These are phyloP conservation scores for Quercus wislizeni DNA, from an alignment of 306 rosid species.

Conservation along the genomic window DNA sequence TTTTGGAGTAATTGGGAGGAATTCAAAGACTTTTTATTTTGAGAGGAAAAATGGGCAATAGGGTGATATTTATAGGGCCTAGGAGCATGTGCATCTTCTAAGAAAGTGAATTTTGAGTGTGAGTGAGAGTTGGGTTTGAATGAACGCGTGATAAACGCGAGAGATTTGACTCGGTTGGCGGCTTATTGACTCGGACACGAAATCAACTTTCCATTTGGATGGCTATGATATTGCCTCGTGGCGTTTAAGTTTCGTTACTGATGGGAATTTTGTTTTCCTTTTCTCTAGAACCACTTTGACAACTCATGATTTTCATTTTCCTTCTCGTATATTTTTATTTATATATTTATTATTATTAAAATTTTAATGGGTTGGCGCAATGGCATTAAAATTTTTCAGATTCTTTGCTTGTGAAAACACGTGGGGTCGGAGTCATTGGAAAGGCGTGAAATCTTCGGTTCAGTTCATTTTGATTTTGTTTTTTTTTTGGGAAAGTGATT, in stretches of 20 bases:
- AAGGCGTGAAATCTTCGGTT: too few species aligned
- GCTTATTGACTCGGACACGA: conserved; percentile 23
- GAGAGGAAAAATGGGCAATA: background rate
- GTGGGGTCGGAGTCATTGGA: too few species aligned
- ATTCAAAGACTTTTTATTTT: background rate
- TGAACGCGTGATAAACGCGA: conserved; percentile 19
- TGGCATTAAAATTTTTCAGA: too few species aligned
- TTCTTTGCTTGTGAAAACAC: too few species aligned
- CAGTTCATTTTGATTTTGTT: too few species aligned
- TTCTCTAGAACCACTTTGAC: too few species aligned
- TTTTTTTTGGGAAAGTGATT: too few species aligned
- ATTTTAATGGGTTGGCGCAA: too few species aligned
- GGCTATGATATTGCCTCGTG: background rate
- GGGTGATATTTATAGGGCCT: conserved; percentile 25
- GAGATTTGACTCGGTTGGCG: conserved; percentile 32
- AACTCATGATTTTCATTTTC: too few species aligned
- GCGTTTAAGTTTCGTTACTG: conserved; percentile 9
- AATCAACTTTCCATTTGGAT: background rate
- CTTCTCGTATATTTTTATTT: too few species aligned
- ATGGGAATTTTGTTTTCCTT: background rate
- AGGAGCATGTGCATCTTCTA: conserved; percentile 19
- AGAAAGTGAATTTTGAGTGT: background rate
- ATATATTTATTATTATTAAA: too few species aligned
- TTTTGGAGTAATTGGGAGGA: background rate
- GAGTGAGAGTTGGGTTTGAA: background rate